A percentile compares a stretch with the other conserved stretches of the same genome.
Conservation (phyloP, 2,329 filamentous ascomycete species). For the Talaromyces marneffei region DNA sequence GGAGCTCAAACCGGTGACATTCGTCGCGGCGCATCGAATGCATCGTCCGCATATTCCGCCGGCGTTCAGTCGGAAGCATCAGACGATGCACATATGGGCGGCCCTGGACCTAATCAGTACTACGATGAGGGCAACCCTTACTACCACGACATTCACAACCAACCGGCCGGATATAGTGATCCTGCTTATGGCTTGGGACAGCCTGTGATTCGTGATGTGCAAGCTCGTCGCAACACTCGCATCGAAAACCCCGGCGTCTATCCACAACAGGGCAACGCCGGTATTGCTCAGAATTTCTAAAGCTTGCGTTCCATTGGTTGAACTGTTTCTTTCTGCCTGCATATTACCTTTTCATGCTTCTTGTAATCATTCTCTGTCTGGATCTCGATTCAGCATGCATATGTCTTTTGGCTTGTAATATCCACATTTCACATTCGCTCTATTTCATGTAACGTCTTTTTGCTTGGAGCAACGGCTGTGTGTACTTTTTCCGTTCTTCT, state of each 20-base stretch:
- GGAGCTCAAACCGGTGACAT: slow-evolving; percentile 64
- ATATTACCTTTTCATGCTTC: neutral
- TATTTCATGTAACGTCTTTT: slow-evolving; percentile 9
- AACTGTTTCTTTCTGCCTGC: neutral
- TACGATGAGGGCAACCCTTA: slow-evolving; percentile 51
- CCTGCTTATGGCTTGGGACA: slow-evolving; percentile 52
- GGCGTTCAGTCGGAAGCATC: slow-evolving; percentile 65
- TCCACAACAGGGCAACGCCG: slow-evolving; percentile 81
- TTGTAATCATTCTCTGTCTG: neutral
- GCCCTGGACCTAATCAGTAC: slow-evolving; percentile 43
- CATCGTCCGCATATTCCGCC: slow-evolving; percentile 89
- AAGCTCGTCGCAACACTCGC: slow-evolving; percentile 83
- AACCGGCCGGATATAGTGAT: slow-evolving; percentile 50
- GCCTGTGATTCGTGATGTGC: slow-evolving; percentile 88
- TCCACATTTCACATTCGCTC: slow-evolving; percentile 2
- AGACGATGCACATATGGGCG: slow-evolving; percentile 48
- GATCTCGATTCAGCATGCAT: neutral
- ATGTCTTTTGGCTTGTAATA: neutral
- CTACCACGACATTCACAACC: slow-evolving; percentile 41
- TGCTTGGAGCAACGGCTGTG: slow-evolving; percentile 12
- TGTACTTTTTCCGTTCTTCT: neutral
- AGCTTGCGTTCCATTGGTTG: neutral
- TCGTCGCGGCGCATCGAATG: slow-evolving; percentile 85
- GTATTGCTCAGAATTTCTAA: slow-evolving; percentile 96
- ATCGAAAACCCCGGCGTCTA: slow-evolving; percentile 89